Base-by-base conservation (phyloP, 805 yeast genomes). In the Zygosaccharomyces pseudorouxii region DNA sequence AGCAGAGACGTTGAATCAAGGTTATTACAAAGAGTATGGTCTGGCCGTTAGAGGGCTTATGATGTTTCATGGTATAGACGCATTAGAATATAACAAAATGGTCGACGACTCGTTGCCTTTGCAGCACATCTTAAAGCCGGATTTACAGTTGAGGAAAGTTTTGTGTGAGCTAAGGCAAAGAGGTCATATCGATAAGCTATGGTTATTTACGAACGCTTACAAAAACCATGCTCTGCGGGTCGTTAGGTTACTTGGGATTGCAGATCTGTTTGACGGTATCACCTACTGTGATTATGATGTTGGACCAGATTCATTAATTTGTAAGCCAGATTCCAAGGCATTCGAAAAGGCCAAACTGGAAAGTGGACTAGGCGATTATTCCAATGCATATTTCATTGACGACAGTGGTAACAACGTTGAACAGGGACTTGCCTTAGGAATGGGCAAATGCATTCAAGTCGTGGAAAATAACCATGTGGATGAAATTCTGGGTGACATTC, bases 161-260 rank as follows among this genome's bases (percentile, higher is more conserved):
- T 67, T 86, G 38, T 47, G 76, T 3, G 58, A 68, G 8, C 55
- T 86, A 37, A 68, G 60, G 48, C 20, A 51, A 10, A 62, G 68
- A n/a, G 73, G 78, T 1, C 78, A 80, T 53, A 80, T 84, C 49
- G 84, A 82, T 58, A 75, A 82, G 60, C 71, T 92, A 54, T 92
- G 99, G 99, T 75, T 93, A 38, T 86, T 89, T 60, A 92, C 99
- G 4, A 92, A 92, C 65, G 98, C 99, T 1, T 92, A 92, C 70
- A 82, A 84, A 63, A 89, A 81, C 60, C 99, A 92, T 68, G 99
- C 92, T 0, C 59, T 82, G 39, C 75, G 97, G 43, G 95, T 89
- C 27, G 75, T 89, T 16, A 76, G 81, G 38, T 72, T 92, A 42
- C 71, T 92, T 42, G 97, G 97, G 1, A 65, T 92, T 25, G 97